Base-by-base conservation (phyloP, 1,284 basidiomycete species). In the Tremellales sp. region DNA sequence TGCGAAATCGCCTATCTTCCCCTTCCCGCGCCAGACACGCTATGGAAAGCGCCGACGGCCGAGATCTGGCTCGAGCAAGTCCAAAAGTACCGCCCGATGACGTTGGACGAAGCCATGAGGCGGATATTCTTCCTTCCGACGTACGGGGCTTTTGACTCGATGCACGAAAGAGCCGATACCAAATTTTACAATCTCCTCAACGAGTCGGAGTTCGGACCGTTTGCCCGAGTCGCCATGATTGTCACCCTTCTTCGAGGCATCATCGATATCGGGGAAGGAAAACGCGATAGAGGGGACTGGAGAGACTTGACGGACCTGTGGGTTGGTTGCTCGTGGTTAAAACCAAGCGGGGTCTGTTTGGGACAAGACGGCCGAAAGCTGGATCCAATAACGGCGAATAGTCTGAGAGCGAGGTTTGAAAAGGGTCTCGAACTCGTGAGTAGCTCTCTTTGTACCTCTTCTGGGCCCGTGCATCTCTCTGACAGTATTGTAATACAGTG, bases 181-280 rank as follows among this genome's bases (percentile, higher is more conserved):
- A 58, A 65, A 41, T 62, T 46, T 40, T 63, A 63, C 45, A 64
- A 68, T 42, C 49, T 60, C 28, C 54, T 72, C 24, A 60, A 65
- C 35, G 52, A 65, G 24, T 50, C 49, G 36, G 69, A 70, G 50
- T 59, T 70, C 29, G 75, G 75, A 16, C 68, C 73, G 10, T 76
- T 75, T 49, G 74, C 71, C 0, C 58, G 75, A 40, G 57, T 70
- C 4, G 62, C 70, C 8, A 62, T 74, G 50, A 57, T 75, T 18
- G 44, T 74, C 21, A 74, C 71, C 4, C 53, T 76, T 2, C 50
- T 75, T 7, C 53, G 72, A 29, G 73, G 74, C 2, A 50, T 75
- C 10, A 66, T 75, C 18, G 71, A 74, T 42, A 62, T 75, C 24
- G 75, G 73, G 7, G 70, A 73, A 51, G 74, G 74, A 2, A 70